Percentiles rank a stretch among this genome's conserved stretches.
Evolutionary conservation across 2,329 filamentous ascomycete genomes (phyloP).

Genomic region (Hypocreales sp.): DNA sequence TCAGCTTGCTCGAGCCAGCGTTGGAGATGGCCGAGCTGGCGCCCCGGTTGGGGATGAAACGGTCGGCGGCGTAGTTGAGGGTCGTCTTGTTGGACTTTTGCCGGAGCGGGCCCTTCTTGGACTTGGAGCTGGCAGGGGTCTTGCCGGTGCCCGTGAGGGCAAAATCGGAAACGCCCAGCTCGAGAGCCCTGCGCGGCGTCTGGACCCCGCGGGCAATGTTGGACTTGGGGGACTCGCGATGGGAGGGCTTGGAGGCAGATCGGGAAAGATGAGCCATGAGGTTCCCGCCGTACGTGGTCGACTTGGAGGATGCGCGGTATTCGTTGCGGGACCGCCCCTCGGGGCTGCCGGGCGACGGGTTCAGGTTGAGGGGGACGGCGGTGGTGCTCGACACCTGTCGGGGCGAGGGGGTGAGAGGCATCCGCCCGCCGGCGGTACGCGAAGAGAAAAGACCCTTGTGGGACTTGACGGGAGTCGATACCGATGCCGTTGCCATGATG

Average conservation of each 20-base stretch:
- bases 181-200: constrained; percentile 68
- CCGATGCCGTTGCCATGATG: constrained; percentile 64
- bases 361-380: constrained; percentile 32
- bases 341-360: constrained; percentile 67
- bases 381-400: constrained; percentile 44
- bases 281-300: constrained; percentile 68
- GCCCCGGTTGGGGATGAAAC: constrained; percentile 88
- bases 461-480: constrained; percentile 90
- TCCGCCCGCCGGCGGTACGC: constrained; percentile 84
- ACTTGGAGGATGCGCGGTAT: constrained; percentile 42
- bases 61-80: constrained; percentile 66
- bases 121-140: constrained; percentile 41
- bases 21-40: constrained; percentile 82
- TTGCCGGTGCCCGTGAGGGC: constrained; percentile 74
- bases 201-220: constrained; percentile 69
- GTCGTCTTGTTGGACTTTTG: constrained; percentile 61
- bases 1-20: constrained; percentile 69
- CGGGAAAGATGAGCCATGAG: constrained; percentile 66
- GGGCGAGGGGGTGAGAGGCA: constrained; percentile 88
- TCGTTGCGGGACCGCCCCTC: constrained; percentile 40
- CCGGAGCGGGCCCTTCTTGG: constrained; percentile 36
- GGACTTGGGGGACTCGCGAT: constrained; percentile 86
- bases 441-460: constrained; percentile 84
- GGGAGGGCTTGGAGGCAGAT: constrained; percentile 46
- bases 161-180: constrained; percentile 88